Evolutionary conservation across 1,284 basidiomycete genomes (phyloP).

Genomic region (Volvariella surrecta): DNA sequence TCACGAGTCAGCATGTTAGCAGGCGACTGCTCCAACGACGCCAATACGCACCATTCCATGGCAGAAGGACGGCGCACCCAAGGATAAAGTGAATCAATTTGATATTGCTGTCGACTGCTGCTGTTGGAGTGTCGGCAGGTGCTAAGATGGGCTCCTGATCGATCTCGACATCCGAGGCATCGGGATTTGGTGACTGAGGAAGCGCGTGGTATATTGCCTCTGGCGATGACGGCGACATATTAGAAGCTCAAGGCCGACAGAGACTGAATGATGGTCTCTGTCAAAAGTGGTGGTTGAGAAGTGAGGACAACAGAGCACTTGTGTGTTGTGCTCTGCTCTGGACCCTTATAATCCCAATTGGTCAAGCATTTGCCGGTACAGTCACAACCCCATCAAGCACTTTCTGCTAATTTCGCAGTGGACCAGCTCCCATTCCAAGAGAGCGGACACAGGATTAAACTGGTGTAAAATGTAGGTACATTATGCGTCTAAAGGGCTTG

Average conservation of each 20-base stretch:
- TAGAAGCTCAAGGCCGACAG: background rate
- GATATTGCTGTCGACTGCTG: conserved; percentile 34
- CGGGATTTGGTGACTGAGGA: conserved; percentile 24
- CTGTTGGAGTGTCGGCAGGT: conserved; percentile 18
- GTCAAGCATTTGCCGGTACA: too few relatives aligned
- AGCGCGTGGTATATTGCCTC: conserved; percentile 19
- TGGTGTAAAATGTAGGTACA: too few relatives aligned
- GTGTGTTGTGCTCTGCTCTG: too few relatives aligned
- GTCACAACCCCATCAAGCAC: too few relatives aligned
- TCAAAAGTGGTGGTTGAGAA: too few relatives aligned
- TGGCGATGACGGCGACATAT: conserved; percentile 18
- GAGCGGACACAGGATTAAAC: too few relatives aligned
- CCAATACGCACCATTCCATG: conserved; percentile 64
- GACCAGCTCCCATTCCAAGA: too few relatives aligned
- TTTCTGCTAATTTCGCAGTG: too few relatives aligned
- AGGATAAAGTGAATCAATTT: conserved; percentile 62
- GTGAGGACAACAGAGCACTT: too few relatives aligned
- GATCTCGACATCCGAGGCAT: conserved; percentile 19
- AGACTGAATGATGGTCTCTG: conserved; percentile 1
- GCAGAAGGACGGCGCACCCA: conserved; percentile 63
- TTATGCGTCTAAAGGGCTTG: conserved; percentile 5
- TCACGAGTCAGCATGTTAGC: background rate
- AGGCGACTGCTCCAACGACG: background rate
- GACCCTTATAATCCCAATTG: too few relatives aligned
- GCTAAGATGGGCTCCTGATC: conserved; percentile 16